Evolutionary conservation across 2,329 filamentous ascomycete species (phyloP).

Genomic region (Claviceps sp.): DNA sequence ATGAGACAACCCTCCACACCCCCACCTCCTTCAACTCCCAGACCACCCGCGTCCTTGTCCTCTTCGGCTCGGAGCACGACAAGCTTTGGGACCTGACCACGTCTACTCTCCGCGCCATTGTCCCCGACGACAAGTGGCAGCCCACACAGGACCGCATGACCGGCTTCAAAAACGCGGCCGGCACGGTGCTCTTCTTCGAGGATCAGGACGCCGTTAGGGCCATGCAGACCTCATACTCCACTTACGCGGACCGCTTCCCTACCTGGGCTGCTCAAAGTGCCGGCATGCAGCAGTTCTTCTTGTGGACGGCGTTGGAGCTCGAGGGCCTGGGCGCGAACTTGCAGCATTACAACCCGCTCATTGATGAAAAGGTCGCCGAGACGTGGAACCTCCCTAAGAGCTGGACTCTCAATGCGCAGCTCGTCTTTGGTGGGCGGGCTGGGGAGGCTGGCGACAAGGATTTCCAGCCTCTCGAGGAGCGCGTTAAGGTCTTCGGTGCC

Average conservation of each 20-base stretch:
- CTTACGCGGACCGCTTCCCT: slow-evolving; percentile 70
- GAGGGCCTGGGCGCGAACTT: slow-evolving; percentile 80
- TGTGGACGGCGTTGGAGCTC: slow-evolving; percentile 72
- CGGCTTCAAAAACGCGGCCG: slow-evolving; percentile 58
- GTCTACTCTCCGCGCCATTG: slow-evolving; percentile 36
- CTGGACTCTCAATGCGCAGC: slow-evolving; percentile 70
- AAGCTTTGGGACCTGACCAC: slow-evolving; percentile 69
- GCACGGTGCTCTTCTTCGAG: slow-evolving; percentile 80
- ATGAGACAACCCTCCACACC: slow-evolving; percentile 50
- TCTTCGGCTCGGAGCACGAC: slow-evolving; percentile 72
- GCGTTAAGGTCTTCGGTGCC: slow-evolving; percentile 50
- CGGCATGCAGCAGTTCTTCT: slow-evolving; percentile 64
- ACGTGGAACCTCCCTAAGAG: slow-evolving; percentile 56
- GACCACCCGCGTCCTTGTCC: slow-evolving; percentile 62
- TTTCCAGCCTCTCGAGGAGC: slow-evolving; percentile 50
- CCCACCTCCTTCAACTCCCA: slow-evolving; percentile 86
- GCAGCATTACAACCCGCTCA: slow-evolving; percentile 80
- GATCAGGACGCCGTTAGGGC: slow-evolving; percentile 53
- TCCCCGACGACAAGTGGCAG: slow-evolving; percentile 51
- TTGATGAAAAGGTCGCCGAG: slow-evolving; percentile 56
- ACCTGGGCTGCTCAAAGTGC: slow-evolving; percentile 62
- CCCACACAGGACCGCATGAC: slow-evolving; percentile 29
- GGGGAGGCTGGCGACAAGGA: slow-evolving; percentile 48
- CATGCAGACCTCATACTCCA: slow-evolving; percentile 54
- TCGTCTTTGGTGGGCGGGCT: slow-evolving; percentile 63